These are phyloP conservation scores for Osmanthus fragrans DNA, from an alignment of 257 asterid genomes.

Conservation along the genomic window DNA sequence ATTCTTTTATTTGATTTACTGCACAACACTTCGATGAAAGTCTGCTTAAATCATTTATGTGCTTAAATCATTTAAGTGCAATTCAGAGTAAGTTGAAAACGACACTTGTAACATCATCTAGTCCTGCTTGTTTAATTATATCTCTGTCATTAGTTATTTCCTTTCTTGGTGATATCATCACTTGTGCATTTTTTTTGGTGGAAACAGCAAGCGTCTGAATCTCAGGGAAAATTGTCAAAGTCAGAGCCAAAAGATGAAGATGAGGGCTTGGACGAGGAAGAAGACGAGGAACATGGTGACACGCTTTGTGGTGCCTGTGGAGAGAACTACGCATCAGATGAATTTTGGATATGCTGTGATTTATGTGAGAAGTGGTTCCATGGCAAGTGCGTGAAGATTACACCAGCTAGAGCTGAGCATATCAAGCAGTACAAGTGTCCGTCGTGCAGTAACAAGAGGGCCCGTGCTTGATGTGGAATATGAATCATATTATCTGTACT, in stretches of 20 bases:
- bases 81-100: not conserved
- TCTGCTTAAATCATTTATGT: not conserved
- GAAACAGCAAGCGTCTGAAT: constrained; percentile 38
- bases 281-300: constrained; percentile 67
- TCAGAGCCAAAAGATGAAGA: constrained; percentile 52
- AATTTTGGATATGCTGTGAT: constrained; percentile 87
- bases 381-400: constrained; percentile 82
- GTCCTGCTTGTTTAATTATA: not conserved
- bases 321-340: constrained; percentile 56
- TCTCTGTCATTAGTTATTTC: not conserved
- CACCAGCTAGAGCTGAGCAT: constrained; percentile 71
- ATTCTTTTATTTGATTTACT: not conserved
- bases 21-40: not conserved
- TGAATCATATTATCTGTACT: not conserved
- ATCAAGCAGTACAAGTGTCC: constrained; percentile 86
- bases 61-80: not conserved
- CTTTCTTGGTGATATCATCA: not conserved
- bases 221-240: constrained; percentile 40
- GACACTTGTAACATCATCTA: not conserved
- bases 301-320: constrained; percentile 71
- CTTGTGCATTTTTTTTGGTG: constrained; percentile 18
- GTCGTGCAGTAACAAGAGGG: constrained; percentile 69
- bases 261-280: constrained; percentile 54
- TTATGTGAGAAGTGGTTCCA: constrained; percentile 83
- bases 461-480: constrained; percentile 37